A percentile compares a stretch with the other conserved stretches of the same genome.
These are phyloP conservation scores for Curvularia verruculosa DNA, from an alignment of 2,329 filamentous ascomycete species.

Conservation along the genomic window DNA sequence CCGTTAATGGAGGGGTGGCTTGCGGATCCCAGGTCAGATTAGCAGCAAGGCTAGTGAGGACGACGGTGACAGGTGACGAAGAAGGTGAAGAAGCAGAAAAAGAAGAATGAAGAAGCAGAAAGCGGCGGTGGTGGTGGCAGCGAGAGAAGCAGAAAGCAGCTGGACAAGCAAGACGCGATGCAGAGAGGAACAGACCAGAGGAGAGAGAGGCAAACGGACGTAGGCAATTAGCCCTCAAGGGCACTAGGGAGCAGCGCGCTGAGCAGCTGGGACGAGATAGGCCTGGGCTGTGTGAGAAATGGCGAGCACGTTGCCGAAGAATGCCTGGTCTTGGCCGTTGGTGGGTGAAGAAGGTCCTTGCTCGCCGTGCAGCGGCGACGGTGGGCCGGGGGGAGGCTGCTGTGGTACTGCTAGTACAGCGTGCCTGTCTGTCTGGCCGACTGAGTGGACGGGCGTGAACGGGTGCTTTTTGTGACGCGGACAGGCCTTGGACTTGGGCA, in stretches of 20 bases:
- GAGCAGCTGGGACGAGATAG: slow-evolving; percentile 7
- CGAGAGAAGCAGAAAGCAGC: not conserved
- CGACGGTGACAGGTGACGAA: not conserved
- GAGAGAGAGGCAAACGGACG: not conserved
- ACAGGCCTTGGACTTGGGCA: not conserved
- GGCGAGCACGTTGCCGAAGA: slow-evolving; percentile 15
- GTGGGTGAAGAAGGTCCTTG: slow-evolving; percentile 11
- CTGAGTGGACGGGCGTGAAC: too few relatives aligned
- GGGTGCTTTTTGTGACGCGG: slow-evolving; percentile 13
- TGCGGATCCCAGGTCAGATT: slow-evolving; percentile 6
- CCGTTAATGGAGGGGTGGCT: slow-evolving; percentile 18
- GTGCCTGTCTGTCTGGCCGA: too few relatives aligned
- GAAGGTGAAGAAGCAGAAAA: not conserved
- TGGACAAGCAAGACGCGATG: slow-evolving; percentile 11
- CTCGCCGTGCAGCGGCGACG: slow-evolving; percentile 6
- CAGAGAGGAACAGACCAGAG: not conserved
- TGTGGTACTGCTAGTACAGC: too few relatives aligned
- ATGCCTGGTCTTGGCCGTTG: slow-evolving; percentile 20
- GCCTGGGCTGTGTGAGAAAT: slow-evolving; percentile 13
- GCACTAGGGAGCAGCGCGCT: slow-evolving; percentile 4
- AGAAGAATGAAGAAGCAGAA: slow-evolving; percentile 11
- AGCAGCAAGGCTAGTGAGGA: slow-evolving; percentile 2
- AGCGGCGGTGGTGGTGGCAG: not conserved
- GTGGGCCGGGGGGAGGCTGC: slow-evolving; percentile 1
- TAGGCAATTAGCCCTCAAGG: slow-evolving; percentile 1